Evolutionary conservation across 306 rosid species (phyloP).

Genomic region (Ammopiptanthus mongolicus): DNA sequence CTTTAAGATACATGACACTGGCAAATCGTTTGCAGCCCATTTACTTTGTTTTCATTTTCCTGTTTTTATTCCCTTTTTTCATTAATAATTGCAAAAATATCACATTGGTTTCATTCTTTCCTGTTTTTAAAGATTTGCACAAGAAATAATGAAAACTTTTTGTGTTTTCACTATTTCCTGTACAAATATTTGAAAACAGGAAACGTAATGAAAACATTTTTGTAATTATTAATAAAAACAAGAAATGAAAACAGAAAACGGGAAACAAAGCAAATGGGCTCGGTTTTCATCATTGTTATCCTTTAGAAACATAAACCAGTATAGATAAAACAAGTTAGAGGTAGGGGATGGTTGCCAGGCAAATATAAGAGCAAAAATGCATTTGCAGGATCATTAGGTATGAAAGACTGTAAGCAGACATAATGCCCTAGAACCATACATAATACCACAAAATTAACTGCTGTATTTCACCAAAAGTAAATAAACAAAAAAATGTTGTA

Average conservation of each 20-base stretch:
- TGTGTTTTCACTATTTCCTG: no score
- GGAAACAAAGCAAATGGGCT: no score
- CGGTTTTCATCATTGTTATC: not conserved
- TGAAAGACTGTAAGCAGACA: not conserved
- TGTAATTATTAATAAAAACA: no score
- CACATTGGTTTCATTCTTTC: no score
- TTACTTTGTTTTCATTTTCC: no score
- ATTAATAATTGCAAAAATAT: no score
- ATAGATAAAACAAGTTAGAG: not conserved
- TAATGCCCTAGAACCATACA: not conserved
- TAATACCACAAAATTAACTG: not conserved
- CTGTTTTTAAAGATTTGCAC: no score
- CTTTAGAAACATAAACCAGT: not conserved
- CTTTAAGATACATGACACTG: not conserved
- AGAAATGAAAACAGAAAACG: no score
- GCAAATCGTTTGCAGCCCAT: not conserved
- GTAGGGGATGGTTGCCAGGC: not conserved
- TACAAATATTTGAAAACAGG: no score
- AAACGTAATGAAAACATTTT: no score
- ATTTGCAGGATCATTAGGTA: not conserved
- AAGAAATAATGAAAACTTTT: no score
- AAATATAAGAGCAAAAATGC: slow-evolving; percentile 1
- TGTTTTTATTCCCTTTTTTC: no score
- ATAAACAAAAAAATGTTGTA: not conserved
- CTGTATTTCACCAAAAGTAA: not conserved